Evolutionary conservation across 768 basidiomycete species (phyloP), one percentile per base, ranked within the genome.

Genomic region (Boletus edulis): DNA sequence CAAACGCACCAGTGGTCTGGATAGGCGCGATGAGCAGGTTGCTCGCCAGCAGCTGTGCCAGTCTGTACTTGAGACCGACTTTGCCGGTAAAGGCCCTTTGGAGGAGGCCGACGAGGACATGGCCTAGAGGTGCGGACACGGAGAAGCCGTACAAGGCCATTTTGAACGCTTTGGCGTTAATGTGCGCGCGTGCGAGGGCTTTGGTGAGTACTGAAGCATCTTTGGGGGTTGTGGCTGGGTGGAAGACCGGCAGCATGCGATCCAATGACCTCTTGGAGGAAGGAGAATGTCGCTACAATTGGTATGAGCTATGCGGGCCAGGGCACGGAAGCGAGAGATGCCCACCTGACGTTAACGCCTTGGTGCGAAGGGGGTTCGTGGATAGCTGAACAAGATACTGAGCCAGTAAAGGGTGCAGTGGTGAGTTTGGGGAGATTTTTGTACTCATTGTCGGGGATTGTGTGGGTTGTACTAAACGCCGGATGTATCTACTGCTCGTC

Each of bases 91-190:
- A 94, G 14, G 79, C 79, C 62, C 79, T 86, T 71, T 94, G 91
- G 54, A 94, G 72, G 39, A 77, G 61, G 51, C 86, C 84, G 18
- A 91, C 81, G 56, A 94, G 83, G 67, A 79, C 71, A 66, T 95
- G 93, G 40, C 84, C 79, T 31, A 95, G 68, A 0, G 93, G 93
- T 7, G 91, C 93, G 13, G 91, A 91, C 39, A 95, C 79, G 61
- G 88, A 77, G 73, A 89, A 84, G 56, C 93, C 93, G 66, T 92
- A 94, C 20, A 87, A 47, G 1, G 83, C 88, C 86, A 94, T 91
- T 71, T 94, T 92, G 62, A 89, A 52, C 8, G 93, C 89, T 62
- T 85, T 87, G 56, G 75, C 54, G 66, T 91, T 78, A 49, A 93
- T 70, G 67, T 89, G 84, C 6, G 74, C 74, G 45, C 71, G 74